phyloP scores from a whole-genome alignment of 371 early-diverging fungal genomes.

The Mucor sp. region DNA sequence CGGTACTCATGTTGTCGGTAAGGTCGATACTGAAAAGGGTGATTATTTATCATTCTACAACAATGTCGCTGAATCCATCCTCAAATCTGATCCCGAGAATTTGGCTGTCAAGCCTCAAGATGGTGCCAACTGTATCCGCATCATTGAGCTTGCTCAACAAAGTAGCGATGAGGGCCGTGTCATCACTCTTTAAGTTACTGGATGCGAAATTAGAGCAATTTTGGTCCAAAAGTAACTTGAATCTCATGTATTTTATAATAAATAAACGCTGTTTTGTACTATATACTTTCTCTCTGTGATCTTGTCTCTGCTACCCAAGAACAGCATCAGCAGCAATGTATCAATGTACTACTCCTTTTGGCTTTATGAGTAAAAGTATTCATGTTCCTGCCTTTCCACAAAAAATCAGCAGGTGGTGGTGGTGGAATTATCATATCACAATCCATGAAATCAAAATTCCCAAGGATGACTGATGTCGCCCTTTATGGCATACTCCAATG shows the following conservation, averaged over 20 bases:
- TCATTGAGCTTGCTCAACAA: constrained; percentile 72
- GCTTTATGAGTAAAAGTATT: too few species aligned
- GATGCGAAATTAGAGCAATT: neutral
- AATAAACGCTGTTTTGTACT: too few species aligned
- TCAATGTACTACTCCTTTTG: too few species aligned
- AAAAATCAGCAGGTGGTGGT: too few species aligned
- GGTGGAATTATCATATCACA: too few species aligned
- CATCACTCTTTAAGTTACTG: constrained; percentile 24
- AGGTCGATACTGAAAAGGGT: constrained; percentile 63
- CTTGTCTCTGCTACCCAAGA: too few species aligned
- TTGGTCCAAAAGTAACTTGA: neutral
- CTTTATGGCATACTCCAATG: too few species aligned
- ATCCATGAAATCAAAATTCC: too few species aligned
- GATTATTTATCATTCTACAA: constrained; percentile 64
- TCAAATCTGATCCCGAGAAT: constrained; percentile 37
- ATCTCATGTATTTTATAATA: neutral
- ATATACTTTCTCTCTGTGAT: too few species aligned
- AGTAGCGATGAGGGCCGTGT: constrained; percentile 57
- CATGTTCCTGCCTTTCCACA: too few species aligned
- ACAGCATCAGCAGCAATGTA: too few species aligned
- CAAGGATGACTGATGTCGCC: too few species aligned
- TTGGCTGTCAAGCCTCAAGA: constrained; percentile 69
- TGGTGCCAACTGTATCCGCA: constrained; percentile 66
- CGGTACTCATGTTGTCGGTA: constrained; percentile 58
- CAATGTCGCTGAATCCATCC: constrained; percentile 66